phyloP scores from a whole-genome alignment of 1,284 basidiomycete species.

The Bjerkandera adusta region DNA sequence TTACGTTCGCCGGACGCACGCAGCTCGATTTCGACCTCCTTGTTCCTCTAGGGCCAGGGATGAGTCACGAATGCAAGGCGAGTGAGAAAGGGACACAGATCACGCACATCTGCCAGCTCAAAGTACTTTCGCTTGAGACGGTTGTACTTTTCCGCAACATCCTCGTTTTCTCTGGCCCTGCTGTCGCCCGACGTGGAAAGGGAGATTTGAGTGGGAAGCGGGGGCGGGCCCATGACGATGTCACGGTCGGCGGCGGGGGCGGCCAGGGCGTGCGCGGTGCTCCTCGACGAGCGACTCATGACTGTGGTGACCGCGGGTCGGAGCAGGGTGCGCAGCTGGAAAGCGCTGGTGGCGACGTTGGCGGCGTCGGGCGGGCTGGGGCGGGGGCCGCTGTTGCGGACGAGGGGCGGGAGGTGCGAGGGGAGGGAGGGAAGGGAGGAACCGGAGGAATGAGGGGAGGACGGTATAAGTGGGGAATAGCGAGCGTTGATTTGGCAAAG shows the following conservation, averaged over 20 bases:
- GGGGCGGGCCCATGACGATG: conserved; percentile 48
- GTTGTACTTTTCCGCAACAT: conserved; percentile 57
- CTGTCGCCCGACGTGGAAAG: conserved; percentile 22
- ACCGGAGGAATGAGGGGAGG: conserved; percentile 19
- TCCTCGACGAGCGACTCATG: conserved; percentile 29
- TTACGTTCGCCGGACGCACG: conserved; percentile 57
- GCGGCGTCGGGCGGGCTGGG: background rate
- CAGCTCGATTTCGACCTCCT: conserved; percentile 51
- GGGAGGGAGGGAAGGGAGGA: conserved; percentile 20
- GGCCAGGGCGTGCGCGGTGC: conserved; percentile 15
- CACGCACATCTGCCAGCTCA: conserved; percentile 64
- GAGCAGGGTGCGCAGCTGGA: background rate
- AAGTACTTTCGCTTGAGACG: conserved; percentile 60
- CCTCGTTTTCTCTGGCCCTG: conserved; percentile 39
- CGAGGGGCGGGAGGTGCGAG: conserved; percentile 14
- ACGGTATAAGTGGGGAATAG: conserved; percentile 13
- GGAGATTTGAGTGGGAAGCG: conserved; percentile 35
- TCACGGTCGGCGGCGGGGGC: conserved; percentile 33
- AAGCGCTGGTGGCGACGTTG: background rate
- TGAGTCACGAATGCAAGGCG: conserved; percentile 24
- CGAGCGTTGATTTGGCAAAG: conserved; percentile 17
- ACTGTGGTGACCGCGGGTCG: conserved; percentile 2
- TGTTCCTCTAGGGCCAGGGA: conserved; percentile 48
- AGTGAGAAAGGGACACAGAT: conserved; percentile 18
- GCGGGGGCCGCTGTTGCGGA: conserved; percentile 3